These are phyloP conservation scores for Ampelomyces quisqualis DNA, from an alignment of 2,329 filamentous ascomycete species.

Conservation along the genomic window DNA sequence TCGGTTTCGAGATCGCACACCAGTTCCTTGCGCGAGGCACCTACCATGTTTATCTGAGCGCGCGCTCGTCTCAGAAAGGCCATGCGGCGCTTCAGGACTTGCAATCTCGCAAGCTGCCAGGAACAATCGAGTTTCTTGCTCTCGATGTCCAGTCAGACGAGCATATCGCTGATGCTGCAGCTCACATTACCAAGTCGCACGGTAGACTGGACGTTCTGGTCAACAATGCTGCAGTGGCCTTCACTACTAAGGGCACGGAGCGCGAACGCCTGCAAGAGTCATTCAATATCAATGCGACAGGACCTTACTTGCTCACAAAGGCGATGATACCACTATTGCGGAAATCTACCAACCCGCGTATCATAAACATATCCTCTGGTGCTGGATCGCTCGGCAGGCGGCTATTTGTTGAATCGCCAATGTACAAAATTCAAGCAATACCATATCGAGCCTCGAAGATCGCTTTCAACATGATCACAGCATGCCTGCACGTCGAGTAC, in stretches of 20 bases:
- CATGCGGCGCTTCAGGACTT: constrained; percentile 30
- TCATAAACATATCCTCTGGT: constrained; percentile 43
- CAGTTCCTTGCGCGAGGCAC: constrained; percentile 40
- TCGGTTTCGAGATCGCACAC: constrained; percentile 51
- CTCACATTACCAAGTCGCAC: constrained; percentile 25
- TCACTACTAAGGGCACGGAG: constrained; percentile 16
- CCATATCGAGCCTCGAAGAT: constrained; percentile 44
- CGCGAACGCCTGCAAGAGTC: constrained; percentile 27
- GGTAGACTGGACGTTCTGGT: constrained; percentile 43
- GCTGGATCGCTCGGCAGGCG: constrained; percentile 38
- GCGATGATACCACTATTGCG: constrained; percentile 20
- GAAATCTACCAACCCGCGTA: constrained; percentile 23
- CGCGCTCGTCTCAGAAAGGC: constrained; percentile 25
- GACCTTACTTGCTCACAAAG: constrained; percentile 28
- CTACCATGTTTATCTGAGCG: constrained; percentile 35
- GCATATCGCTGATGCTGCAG: constrained; percentile 44
- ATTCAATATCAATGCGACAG: constrained; percentile 36
- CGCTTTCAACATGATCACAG: constrained; percentile 45
- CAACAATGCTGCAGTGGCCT: constrained; percentile 43
- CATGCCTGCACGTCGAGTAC: constrained; percentile 36
- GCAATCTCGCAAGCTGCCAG: constrained; percentile 27
- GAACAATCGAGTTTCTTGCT: constrained; percentile 41
- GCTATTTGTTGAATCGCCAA: constrained; percentile 25
- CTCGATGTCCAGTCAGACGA: constrained; percentile 49
- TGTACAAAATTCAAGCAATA: constrained; percentile 29